phyloP scores from a whole-genome alignment of 495 filamentous ascomycete genomes.

The Daldinia childiae region DNA sequence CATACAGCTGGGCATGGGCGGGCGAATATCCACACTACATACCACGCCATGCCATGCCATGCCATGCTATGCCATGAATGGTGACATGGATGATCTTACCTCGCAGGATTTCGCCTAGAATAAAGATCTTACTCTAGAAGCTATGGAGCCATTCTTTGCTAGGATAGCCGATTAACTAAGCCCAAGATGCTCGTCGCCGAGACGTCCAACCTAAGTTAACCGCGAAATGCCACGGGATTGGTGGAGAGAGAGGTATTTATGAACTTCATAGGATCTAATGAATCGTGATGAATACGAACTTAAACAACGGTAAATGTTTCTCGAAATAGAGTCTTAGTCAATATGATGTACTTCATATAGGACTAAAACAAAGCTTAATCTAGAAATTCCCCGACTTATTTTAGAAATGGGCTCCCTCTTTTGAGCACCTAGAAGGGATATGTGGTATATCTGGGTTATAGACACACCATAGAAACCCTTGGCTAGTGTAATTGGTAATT shows the following conservation, averaged over 20 bases:
- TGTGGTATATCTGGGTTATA: not conserved
- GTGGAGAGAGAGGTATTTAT: not conserved
- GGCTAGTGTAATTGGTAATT: not conserved
- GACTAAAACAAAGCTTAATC: not conserved
- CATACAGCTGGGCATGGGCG: slow-evolving; percentile 11
- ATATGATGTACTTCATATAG: not conserved
- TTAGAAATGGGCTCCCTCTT: not conserved
- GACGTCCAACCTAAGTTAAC: not conserved
- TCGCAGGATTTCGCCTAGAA: slow-evolving; percentile 5
- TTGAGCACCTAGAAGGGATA: not conserved
- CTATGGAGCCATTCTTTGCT: not conserved
- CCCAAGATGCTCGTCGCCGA: not conserved
- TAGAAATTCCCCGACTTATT: not conserved
- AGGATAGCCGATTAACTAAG: not conserved
- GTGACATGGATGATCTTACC: slow-evolving; percentile 3
- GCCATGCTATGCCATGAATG: not conserved
- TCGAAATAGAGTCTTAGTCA: not conserved
- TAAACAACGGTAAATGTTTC: not conserved
- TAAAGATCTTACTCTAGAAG: slow-evolving; percentile 20
- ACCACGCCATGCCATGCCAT: not conserved
- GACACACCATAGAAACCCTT: not conserved
- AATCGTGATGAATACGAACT: not conserved
- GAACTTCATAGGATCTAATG: not conserved
- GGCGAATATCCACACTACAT: slow-evolving; percentile 6
- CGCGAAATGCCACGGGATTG: not conserved